A percentile compares a stretch with the other conserved stretches of the same genome.
Conservation (phyloP, 2,329 filamentous ascomycete species). For the Fusarium buharicum region DNA sequence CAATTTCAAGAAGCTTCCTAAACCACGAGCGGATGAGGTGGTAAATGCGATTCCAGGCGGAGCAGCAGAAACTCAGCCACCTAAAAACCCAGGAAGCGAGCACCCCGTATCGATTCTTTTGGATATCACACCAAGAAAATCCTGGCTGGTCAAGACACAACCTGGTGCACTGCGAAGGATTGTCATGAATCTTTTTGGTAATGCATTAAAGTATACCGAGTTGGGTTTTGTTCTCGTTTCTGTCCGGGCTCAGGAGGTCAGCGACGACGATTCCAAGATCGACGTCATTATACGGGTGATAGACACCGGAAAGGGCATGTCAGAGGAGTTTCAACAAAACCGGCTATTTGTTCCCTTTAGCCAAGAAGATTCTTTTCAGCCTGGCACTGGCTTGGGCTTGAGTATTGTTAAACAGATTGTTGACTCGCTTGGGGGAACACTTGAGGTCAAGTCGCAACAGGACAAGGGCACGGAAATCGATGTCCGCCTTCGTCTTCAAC, state of each 20-base stretch:
- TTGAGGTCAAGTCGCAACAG: conserved; percentile 65
- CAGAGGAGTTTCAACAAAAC: conserved; percentile 67
- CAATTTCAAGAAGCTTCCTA: conserved; percentile 47
- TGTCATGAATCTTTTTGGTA: conserved; percentile 71
- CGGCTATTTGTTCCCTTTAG: conserved; percentile 70
- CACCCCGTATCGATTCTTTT: conserved; percentile 59
- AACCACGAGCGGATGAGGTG: neutral
- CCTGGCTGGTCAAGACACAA: conserved; percentile 64
- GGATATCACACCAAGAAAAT: conserved; percentile 58
- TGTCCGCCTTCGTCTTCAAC: conserved; percentile 57
- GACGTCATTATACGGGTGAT: conserved; percentile 59
- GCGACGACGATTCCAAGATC: conserved; percentile 36
- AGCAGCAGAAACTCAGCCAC: conserved; percentile 1
- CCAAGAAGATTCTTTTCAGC: conserved; percentile 70
- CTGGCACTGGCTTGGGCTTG: conserved; percentile 70
- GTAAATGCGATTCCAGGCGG: conserved; percentile 5
- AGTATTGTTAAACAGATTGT: conserved; percentile 72
- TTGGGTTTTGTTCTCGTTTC: conserved; percentile 61
- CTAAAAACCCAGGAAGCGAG: conserved; percentile 35
- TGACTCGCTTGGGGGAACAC: conserved; percentile 66
- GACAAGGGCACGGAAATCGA: conserved; percentile 66
- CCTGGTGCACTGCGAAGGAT: conserved; percentile 63
- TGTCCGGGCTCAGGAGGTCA: conserved; percentile 42
- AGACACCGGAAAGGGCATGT: conserved; percentile 74
- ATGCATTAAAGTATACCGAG: conserved; percentile 70